Conservation (phyloP, 768 basidiomycete species). For the Mycena olivaceomarginata region DNA sequence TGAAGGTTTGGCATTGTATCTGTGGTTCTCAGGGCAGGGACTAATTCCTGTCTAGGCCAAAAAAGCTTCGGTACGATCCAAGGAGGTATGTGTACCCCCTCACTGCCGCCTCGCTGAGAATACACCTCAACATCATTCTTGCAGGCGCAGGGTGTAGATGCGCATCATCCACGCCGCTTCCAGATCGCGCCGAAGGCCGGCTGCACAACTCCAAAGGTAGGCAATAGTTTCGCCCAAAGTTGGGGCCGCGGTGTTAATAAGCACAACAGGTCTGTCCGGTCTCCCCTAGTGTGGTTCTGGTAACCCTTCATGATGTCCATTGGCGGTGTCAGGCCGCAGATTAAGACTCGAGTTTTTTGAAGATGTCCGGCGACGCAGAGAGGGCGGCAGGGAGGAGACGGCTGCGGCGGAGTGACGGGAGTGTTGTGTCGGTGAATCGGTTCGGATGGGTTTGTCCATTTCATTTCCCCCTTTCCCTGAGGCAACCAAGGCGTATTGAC, state of each 20-base stretch:
- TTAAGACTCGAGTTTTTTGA: constrained; percentile 23
- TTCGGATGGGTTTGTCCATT: constrained; percentile 42
- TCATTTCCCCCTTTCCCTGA: background rate
- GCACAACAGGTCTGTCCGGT: constrained; percentile 23
- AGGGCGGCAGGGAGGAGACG: background rate
- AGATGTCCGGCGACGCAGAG: constrained; percentile 1
- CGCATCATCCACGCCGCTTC: background rate
- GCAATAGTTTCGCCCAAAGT: constrained; percentile 18
- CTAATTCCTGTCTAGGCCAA: constrained; percentile 6
- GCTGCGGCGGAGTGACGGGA: constrained; percentile 30
- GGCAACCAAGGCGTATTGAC: background rate
- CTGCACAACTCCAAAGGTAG: constrained; percentile 11
- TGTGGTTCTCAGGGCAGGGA: background rate
- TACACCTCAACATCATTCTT: background rate
- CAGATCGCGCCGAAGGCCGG: background rate
- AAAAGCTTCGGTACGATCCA: background rate
- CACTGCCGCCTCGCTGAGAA: background rate
- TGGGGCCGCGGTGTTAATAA: constrained; percentile 20
- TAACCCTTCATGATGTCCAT: constrained; percentile 16
- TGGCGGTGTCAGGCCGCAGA: constrained; percentile 4
- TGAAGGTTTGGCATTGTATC: constrained; percentile 15
- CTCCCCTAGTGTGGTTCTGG: constrained; percentile 27
- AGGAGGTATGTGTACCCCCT: constrained; percentile 13
- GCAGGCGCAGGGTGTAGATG: constrained; percentile 8
- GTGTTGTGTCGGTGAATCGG: constrained; percentile 34